A percentile compares a stretch with the other conserved stretches of the same genome.
Evolutionary conservation across 371 early-diverging fungal species (phyloP).

Genomic region (Actinomortierella ambigua): DNA sequence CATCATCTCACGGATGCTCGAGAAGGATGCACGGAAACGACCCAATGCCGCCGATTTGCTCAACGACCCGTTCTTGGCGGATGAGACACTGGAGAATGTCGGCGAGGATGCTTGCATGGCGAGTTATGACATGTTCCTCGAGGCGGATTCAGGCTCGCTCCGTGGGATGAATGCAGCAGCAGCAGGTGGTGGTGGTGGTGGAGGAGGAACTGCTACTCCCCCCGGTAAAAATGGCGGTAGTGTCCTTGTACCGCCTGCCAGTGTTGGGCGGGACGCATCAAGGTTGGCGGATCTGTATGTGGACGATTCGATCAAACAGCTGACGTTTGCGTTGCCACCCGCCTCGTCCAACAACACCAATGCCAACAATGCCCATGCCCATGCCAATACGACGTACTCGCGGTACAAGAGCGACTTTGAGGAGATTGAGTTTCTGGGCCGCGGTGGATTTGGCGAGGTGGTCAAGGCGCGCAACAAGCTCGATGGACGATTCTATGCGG

Average conservation of each 20-base stretch:
- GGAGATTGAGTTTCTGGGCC: conserved; percentile 91
- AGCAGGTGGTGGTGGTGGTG: no score
- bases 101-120: no score
- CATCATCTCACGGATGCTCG: conserved; percentile 61
- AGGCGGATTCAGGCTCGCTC: no score
- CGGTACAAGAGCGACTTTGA: conserved; percentile 91
- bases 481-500: conserved; percentile 89
- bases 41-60: conserved; percentile 72
- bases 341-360: no score
- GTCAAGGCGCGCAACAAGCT: conserved; percentile 88
- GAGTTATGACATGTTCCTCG: no score
- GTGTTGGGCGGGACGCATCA: no score
- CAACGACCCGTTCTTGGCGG: conserved; percentile 68
- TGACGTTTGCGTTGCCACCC: conserved; percentile 29
- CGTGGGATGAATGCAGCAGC: no score
- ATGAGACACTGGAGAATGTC: no score
- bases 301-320: conserved; percentile 43
- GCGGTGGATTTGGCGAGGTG: conserved; percentile 93
- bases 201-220: no score
- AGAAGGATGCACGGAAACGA: conserved; percentile 66
- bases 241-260: no score
- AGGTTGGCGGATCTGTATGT: conserved; percentile 43
- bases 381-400: no score
- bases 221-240: conserved; percentile 25
- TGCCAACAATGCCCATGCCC: no score